phyloP scores from a whole-genome alignment of 306 rosid species.

The Pterocarpus macrocarpus region DNA sequence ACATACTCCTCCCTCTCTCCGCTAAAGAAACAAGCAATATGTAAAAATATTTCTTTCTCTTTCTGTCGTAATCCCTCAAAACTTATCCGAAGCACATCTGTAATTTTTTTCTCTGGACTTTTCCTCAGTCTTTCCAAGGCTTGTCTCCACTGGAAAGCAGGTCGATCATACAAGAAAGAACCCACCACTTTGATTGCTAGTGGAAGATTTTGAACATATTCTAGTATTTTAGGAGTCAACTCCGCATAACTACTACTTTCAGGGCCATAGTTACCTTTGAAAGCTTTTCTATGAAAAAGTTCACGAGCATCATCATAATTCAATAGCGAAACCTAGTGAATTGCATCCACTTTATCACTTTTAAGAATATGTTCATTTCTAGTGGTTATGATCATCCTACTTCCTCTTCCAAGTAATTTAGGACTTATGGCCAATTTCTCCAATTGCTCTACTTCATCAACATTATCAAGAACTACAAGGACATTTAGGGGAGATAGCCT shows the following conservation, averaged over 20 bases:
- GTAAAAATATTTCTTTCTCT: no score
- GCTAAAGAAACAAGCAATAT: no score
- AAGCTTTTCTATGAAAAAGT: conserved; percentile 22
- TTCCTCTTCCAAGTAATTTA: neutral
- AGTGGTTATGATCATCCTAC: conserved; percentile 36
- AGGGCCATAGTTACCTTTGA: conserved; percentile 15
- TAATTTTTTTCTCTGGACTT: neutral
- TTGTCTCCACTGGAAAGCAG: no score
- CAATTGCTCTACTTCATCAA: conserved; percentile 20
- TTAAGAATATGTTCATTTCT: conserved; percentile 35
- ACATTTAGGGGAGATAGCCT: neutral
- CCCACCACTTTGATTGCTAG: no score
- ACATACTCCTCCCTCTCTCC: no score
- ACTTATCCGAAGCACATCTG: no score
- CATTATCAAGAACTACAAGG: conserved; percentile 41
- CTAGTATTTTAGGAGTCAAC: neutral
- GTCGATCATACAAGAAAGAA: no score
- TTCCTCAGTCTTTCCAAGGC: neutral
- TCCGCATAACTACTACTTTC: neutral
- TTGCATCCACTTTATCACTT: neutral
- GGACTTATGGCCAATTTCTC: conserved; percentile 22
- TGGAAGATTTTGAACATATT: no score
- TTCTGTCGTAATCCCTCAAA: no score
- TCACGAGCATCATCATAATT: neutral
- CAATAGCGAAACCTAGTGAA: conserved; percentile 19